Conservation (phyloP, 306 rosid species). For the Glycine latifolia region DNA sequence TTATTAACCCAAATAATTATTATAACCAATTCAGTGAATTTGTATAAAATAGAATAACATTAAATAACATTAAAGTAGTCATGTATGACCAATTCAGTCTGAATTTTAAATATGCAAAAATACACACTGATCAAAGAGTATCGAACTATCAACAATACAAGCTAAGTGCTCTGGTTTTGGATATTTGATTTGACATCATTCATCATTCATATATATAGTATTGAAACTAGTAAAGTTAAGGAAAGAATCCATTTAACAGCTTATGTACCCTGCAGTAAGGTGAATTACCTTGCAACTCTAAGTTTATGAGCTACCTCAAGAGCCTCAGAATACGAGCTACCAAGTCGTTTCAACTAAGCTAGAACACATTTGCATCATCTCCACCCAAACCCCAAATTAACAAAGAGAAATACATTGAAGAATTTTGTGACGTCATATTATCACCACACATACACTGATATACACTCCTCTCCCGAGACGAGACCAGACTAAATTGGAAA, state of each 20-base stretch:
- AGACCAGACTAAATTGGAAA: not conserved
- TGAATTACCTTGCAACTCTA: constrained; percentile 62
- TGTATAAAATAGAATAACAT: no score
- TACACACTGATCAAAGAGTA: not conserved
- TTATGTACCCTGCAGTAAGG: not conserved
- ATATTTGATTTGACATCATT: not conserved
- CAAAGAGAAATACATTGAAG: not conserved
- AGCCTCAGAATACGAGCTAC: constrained; percentile 58
- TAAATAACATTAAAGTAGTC: not conserved
- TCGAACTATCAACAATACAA: not conserved
- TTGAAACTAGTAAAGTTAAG: not conserved
- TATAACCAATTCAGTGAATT: no score
- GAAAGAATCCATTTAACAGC: not conserved
- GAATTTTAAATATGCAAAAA: not conserved
- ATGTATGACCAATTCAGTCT: not conserved
- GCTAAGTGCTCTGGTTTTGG: not conserved
- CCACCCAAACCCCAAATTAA: constrained; percentile 41
- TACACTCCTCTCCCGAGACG: not conserved
- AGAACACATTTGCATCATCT: constrained; percentile 63
- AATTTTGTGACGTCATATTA: not conserved
- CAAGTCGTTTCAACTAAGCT: constrained; percentile 77
- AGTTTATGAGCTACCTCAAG: constrained; percentile 71
- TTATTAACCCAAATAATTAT: no score
- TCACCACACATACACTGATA: not conserved
- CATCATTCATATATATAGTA: not conserved